These are phyloP conservation scores for Phycomyces nitens DNA, from an alignment of 192 early-diverging fungal species.

Conservation along the genomic window DNA sequence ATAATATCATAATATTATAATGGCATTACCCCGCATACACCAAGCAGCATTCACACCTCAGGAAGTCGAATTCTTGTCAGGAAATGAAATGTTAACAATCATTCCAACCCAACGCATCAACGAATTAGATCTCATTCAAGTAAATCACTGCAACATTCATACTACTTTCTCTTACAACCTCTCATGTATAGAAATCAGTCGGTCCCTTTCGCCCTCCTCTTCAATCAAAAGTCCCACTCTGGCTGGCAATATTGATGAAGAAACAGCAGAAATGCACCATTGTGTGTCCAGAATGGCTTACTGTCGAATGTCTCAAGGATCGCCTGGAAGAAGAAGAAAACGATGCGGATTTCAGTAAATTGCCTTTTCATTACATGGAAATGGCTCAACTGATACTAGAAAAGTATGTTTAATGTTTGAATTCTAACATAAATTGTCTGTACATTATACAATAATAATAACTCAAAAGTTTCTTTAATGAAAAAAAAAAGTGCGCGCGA, in stretches of 20 bases:
- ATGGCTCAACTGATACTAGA: conserved; percentile 74
- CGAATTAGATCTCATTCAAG: conserved; percentile 69
- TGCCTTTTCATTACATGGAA: conserved; percentile 83
- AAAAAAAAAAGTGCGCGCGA: conserved; percentile 62
- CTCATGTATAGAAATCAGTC: conserved; percentile 53
- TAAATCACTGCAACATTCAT: conserved; percentile 30
- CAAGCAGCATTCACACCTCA: conserved; percentile 62
- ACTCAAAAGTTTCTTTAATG: too few relatives aligned
- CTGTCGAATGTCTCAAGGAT: conserved; percentile 58
- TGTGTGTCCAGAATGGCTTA: conserved; percentile 78
- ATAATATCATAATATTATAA: conserved; percentile 7
- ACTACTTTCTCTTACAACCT: neutral
- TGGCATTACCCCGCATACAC: conserved; percentile 45
- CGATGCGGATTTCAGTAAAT: conserved; percentile 53
- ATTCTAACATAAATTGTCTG: too few relatives aligned
- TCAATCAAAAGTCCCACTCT: conserved; percentile 73
- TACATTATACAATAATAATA: too few relatives aligned
- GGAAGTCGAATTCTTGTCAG: conserved; percentile 86
- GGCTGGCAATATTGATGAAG: conserved; percentile 85
- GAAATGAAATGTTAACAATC: conserved; percentile 72
- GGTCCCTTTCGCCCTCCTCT: conserved; percentile 83
- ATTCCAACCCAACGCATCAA: conserved; percentile 70
- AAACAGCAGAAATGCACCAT: conserved; percentile 79
- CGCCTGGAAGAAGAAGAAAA: conserved; percentile 68
- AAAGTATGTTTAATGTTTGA: conserved; percentile 41